Base-by-base conservation (phyloP, 148 eudicot genomes). In the Chenopodium album region DNA sequence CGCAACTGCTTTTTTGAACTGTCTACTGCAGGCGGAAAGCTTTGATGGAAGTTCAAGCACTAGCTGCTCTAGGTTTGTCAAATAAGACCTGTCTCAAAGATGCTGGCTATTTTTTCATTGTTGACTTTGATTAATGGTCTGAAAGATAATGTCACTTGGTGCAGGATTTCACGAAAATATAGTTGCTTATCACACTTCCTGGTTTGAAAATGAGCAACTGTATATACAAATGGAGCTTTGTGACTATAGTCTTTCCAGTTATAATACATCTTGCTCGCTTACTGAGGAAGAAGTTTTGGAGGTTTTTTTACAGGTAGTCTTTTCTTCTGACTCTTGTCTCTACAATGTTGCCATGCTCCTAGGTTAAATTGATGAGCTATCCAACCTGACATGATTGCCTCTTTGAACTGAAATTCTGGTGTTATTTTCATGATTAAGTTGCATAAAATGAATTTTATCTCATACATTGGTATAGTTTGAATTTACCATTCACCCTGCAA, bases 221-320 rank as follows among this genome's bases (percentile, higher is more conserved):
- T 93, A 90, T 85, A 95, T 95, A 83, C 99, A 95, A 82, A 85
- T 95, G 94, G 99, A 95, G 86, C 93, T 95, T 60, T 95, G 98
- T 86, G 97, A 95, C 86, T 86, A 77, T 75, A 93, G 91, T 85
- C 88, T 95, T 80, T 88, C 97, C 56, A 72, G 82, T 59, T 78
- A 78, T 32, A 84, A 47, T 48, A 76, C 75, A 62, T 82, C 91
- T 82, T 79, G 82, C 81, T 71, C 85, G 76, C 88, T 68, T 47
- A 76, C 87, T 11, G 94, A 92, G 81, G 87, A 76, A 75, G 92
- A 95, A 54, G 89, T 88, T 59, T 82, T 93, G 86, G 83, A 84
- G 77, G 89, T 85, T 71, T 78, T 92, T 84, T 84, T 89, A 83
- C 99, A 93, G 96, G 98, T 93, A 82, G 83, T 29, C 4, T 34